Evolutionary conservation across 2,329 filamentous ascomycete species (phyloP).

Genomic region (Fusarium succisae): DNA sequence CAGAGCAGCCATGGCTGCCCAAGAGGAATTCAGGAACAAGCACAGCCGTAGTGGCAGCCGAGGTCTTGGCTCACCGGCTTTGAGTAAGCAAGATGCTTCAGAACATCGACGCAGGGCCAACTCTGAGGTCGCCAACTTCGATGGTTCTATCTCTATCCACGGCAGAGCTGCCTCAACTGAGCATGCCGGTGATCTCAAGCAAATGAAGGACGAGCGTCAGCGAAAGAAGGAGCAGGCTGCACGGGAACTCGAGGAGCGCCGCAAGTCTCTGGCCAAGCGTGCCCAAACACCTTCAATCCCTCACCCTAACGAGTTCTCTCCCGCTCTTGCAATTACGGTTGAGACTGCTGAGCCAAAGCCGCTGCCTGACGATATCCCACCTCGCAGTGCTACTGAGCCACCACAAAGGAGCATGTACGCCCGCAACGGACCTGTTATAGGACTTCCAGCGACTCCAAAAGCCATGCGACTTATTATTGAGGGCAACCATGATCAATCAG

Average conservation of each 20-base stretch:
- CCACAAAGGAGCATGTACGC: slow-evolving; percentile 62
- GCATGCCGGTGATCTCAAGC: slow-evolving; percentile 63
- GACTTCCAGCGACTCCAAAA: slow-evolving; percentile 89
- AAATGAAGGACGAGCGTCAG: slow-evolving; percentile 68
- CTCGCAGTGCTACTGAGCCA: slow-evolving; percentile 73
- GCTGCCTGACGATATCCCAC: slow-evolving; percentile 56
- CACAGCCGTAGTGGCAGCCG: slow-evolving; percentile 63
- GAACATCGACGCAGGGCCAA: slow-evolving; percentile 51
- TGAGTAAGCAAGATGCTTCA: slow-evolving; percentile 49
- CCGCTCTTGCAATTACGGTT: slow-evolving; percentile 44
- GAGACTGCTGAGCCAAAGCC: slow-evolving; percentile 57
- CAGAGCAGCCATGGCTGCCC: slow-evolving; percentile 60
- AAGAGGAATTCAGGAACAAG: slow-evolving; percentile 65
- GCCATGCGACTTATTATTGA: slow-evolving; percentile 86
- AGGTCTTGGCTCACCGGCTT: slow-evolving; percentile 49
- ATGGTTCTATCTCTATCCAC: slow-evolving; percentile 44
- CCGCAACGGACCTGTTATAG: slow-evolving; percentile 65
- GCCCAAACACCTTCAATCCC: slow-evolving; percentile 84
- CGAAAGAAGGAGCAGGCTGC: slow-evolving; percentile 79
- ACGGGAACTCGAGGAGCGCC: slow-evolving; percentile 86
- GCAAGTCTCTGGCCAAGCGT: slow-evolving; percentile 82
- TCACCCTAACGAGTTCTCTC: slow-evolving; percentile 68
- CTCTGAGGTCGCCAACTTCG: slow-evolving; percentile 44
- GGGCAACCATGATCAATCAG: slow-evolving; percentile 56
- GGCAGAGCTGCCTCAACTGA: slow-evolving; percentile 55